These are phyloP conservation scores for Claviceps sp. DNA, from an alignment of 2,329 filamentous ascomycete genomes.

Conservation along the genomic window DNA sequence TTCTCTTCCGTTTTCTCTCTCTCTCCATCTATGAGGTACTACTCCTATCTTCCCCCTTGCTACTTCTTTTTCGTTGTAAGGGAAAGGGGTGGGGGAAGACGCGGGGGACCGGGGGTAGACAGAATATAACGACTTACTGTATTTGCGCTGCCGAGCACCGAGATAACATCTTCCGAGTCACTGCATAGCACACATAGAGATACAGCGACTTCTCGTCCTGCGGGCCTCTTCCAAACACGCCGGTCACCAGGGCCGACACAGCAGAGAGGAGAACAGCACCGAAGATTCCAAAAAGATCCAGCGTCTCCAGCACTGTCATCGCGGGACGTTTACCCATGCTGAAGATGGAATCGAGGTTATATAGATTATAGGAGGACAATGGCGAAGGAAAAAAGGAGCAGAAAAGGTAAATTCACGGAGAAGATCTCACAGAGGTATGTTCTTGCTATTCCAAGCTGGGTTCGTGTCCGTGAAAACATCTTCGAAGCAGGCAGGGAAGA, in stretches of 20 bases:
- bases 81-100: too few species aligned
- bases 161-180: conserved; percentile 5
- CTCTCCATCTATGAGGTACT: too few species aligned
- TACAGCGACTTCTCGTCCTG: conserved; percentile 8
- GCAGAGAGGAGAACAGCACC: conserved; percentile 4
- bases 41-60: too few species aligned
- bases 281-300: conserved; percentile 9
- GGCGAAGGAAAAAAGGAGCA: not conserved
- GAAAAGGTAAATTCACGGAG: not conserved
- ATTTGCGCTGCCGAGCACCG: conserved; percentile 8
- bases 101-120: too few species aligned
- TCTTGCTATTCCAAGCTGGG: too few species aligned
- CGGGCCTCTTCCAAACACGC: conserved; percentile 2
- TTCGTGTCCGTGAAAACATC: too few species aligned
- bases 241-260: conserved; percentile 3
- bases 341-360: too few species aligned
- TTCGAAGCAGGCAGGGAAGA: too few species aligned
- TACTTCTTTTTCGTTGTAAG: too few species aligned
- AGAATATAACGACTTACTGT: conserved; percentile 5
- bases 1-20: too few species aligned
- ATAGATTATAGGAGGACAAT: too few species aligned
- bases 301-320: not conserved
- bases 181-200: conserved; percentile 10
- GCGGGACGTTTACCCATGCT: too few species aligned
- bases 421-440: not conserved